Conservation (phyloP, 768 basidiomycete genomes). For the Phlebiopsis flavidoalba region DNA sequence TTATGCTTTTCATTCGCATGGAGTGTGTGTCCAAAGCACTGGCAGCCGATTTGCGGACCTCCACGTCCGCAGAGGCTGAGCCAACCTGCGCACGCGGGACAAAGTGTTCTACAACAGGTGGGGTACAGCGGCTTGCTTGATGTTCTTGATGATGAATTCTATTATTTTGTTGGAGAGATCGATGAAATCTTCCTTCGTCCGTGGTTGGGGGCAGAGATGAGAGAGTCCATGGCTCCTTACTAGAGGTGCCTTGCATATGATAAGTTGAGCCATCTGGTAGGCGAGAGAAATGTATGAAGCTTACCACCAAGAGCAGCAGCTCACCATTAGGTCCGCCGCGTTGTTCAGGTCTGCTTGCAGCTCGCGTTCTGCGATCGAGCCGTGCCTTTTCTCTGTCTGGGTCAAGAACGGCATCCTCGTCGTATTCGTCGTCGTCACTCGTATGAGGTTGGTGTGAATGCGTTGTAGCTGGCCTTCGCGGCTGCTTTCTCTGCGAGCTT, state of each 20-base stretch:
- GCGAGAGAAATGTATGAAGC: constrained; percentile 12
- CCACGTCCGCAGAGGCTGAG: constrained; percentile 81
- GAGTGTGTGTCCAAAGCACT: constrained; percentile 75
- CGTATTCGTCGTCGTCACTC: constrained; percentile 54
- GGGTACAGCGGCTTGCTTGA: constrained; percentile 79
- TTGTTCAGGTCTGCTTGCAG: constrained; percentile 83
- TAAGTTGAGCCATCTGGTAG: background rate
- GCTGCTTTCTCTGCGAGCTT: constrained; percentile 93
- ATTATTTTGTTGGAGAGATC: constrained; percentile 69
- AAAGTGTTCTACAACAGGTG: constrained; percentile 79
- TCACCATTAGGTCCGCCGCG: constrained; percentile 78
- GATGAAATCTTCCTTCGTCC: constrained; percentile 86
- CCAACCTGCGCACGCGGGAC: constrained; percentile 71
- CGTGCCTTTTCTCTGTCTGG: constrained; percentile 75
- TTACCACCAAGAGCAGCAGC: constrained; percentile 59
- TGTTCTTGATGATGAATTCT: constrained; percentile 72
- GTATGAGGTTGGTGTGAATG: no score
- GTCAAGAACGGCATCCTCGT: constrained; percentile 62
- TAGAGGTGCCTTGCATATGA: constrained; percentile 53
- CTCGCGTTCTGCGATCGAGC: constrained; percentile 73
- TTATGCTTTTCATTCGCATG: constrained; percentile 95
- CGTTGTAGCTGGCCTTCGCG: constrained; percentile 59
- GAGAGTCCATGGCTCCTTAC: constrained; percentile 60
- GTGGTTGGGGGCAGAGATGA: constrained; percentile 75
- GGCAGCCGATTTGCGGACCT: constrained; percentile 87